Evolutionary conservation across 2,329 filamentous ascomycete genomes (phyloP), one percentile per base, ranked within the genome.

Genomic region (Blastomyces parvus): DNA sequence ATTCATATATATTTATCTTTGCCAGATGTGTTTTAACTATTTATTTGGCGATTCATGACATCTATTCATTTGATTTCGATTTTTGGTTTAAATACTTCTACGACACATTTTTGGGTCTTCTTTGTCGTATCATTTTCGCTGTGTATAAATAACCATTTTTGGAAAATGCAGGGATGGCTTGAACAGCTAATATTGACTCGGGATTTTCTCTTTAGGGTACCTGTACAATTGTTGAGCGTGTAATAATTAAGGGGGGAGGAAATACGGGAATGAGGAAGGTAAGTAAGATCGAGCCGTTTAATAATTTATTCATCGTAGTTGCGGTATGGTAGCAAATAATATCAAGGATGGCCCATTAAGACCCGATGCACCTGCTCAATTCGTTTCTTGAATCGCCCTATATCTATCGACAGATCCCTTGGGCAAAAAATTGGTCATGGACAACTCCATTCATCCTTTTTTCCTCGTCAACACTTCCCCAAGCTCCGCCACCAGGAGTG

Each of bases 401-500:
- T 63, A 63, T 56, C 46, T 60, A 30, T 59, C 33, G 13, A 63
- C 62, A 0, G 62, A 63, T n/a, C 62, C 62, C 38, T 63, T 59
- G 17, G 62, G 42, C 57, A 52, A 58, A 58, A 48, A 63, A 63
- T 25, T 55, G 62, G 9, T 56, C 57, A 22, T 17, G 27, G 25
- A 14, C 50, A 17, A 17, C 48, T 22, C 36, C 36, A 36, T 64
- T 64, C 19, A 48, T 48, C 6, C 19, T 62, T 38, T 22, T 48
- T 22, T 53, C 44, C 17, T 59, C 52, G 62, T 36, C 63, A 1
- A 56, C 40, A 14, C 44, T 52, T 3, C 64, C 64, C 60, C 63
- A 66, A 36, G 59, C 73, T 77, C 78, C 71, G 77, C 81, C 59
- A 48, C 82, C 82, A 61, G 83, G 83, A 50, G 83, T 86, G 69